These are phyloP conservation scores for Colletotrichum sp. DNA, from an alignment of 2,329 filamentous ascomycete species.

Conservation along the genomic window DNA sequence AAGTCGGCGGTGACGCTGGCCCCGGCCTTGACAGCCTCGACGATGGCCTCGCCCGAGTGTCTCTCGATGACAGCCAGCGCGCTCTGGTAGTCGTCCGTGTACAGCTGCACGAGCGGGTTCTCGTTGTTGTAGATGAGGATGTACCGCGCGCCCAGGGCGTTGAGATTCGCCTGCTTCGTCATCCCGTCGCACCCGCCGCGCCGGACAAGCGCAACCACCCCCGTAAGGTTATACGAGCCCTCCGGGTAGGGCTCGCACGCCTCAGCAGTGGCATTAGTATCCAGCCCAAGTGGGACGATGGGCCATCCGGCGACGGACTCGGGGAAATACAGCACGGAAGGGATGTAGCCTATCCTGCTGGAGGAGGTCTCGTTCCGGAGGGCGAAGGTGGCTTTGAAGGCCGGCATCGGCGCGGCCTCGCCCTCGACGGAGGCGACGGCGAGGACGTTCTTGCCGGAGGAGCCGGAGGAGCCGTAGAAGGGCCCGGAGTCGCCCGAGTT, in stretches of 20 bases:
- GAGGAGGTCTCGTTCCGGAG: slow-evolving; percentile 21
- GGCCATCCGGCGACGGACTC: slow-evolving; percentile 37
- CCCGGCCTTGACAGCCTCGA: slow-evolving; percentile 28
- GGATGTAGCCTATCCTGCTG: slow-evolving; percentile 31
- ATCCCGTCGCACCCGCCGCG: slow-evolving; percentile 35
- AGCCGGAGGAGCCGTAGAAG: slow-evolving; percentile 48
- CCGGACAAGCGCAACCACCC: slow-evolving; percentile 32
- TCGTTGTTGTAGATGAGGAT: slow-evolving; percentile 36
- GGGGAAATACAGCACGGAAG: slow-evolving; percentile 37
- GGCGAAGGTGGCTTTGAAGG: slow-evolving; percentile 33
- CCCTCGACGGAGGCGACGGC: slow-evolving; percentile 47
- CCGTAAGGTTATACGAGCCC: slow-evolving; percentile 24
- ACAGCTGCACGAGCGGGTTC: slow-evolving; percentile 15
- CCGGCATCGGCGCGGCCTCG: slow-evolving; percentile 29
- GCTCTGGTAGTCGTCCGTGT: slow-evolving; percentile 8
- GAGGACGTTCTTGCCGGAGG: slow-evolving; percentile 46
- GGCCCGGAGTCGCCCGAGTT: slow-evolving; percentile 56
- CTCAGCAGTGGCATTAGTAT: slow-evolving; percentile 28
- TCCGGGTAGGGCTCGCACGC: slow-evolving; percentile 30
- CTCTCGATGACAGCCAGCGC: slow-evolving; percentile 27
- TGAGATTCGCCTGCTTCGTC: slow-evolving; percentile 32
- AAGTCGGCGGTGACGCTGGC: slow-evolving; percentile 35
- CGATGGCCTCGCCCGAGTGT: slow-evolving; percentile 27
- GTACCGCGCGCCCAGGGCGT: slow-evolving; percentile 28
- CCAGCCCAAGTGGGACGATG: slow-evolving; percentile 27